Percentiles rank a stretch among this genome's conserved stretches.
Evolutionary conservation across 2,329 filamentous ascomycete genomes (phyloP).

Genomic region (Verticillium albo-atrum): DNA sequence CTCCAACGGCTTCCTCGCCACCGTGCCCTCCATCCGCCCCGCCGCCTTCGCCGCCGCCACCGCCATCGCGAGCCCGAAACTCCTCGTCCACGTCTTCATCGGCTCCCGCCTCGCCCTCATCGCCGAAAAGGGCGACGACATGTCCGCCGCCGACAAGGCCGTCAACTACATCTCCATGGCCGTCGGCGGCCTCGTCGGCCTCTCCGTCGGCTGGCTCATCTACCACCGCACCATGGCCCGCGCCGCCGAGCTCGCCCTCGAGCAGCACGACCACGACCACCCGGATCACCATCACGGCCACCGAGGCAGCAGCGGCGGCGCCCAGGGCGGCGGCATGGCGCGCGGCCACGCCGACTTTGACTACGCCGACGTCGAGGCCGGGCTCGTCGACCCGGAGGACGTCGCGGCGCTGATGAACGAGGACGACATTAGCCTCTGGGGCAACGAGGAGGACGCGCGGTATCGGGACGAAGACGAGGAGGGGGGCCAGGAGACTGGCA

Average conservation of each 20-base stretch:
- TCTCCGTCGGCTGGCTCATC: conserved; percentile 77
- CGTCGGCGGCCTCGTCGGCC: conserved; percentile 65
- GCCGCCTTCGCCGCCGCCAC: conserved; percentile 76
- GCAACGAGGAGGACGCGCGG: conserved; percentile 24
- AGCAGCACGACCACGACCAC: conserved; percentile 33
- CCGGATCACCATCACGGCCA: conserved; percentile 13
- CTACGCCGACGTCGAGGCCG: conserved; percentile 42
- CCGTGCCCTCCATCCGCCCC: conserved; percentile 82
- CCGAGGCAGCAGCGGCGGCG: not conserved
- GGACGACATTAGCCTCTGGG: conserved; percentile 56
- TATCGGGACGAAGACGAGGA: conserved; percentile 20
- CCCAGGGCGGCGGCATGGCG: conserved; percentile 4
- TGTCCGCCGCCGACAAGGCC: conserved; percentile 72
- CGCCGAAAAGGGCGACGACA: conserved; percentile 77
- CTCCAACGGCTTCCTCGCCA: conserved; percentile 90
- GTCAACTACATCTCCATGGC: conserved; percentile 82
- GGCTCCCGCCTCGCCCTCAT: conserved; percentile 77
- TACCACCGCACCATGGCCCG: conserved; percentile 68
- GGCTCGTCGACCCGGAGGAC: conserved; percentile 41
- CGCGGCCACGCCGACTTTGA: conserved; percentile 15
- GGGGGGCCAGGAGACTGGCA: conserved; percentile 2
- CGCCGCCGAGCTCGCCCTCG: conserved; percentile 51
- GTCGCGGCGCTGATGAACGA: conserved; percentile 53
- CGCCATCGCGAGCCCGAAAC: conserved; percentile 75
- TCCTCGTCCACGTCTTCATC: conserved; percentile 90